Evolutionary conservation across 768 basidiomycete species (phyloP), one percentile per base, ranked within the genome.

Genomic region (Tulasnella sp.): DNA sequence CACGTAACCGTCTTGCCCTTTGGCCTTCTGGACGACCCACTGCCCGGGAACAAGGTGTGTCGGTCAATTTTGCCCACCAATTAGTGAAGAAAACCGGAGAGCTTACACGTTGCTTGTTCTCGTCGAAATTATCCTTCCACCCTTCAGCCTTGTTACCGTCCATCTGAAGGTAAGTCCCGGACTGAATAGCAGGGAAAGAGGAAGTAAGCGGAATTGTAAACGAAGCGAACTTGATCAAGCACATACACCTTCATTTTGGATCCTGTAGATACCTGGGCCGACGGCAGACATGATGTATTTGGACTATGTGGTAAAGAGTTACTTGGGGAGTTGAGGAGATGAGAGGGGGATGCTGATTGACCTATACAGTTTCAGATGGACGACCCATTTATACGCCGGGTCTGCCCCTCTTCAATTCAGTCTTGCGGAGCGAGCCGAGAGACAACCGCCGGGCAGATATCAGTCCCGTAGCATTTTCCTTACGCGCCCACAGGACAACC

Each of bases 161-260:
- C 62, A 68, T 68, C 62, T 68, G 62, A 34, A 68, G 62, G 62
- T 68, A 68, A 16, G 62, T 68, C 62, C 34, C 34, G 62, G 62
- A 68, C 62, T 68, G 48, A 52, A 34, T 68, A 68, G 18, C 21
- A 31, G 2, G 34, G n/a, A 68, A 31, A 27, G n/a, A 68, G 62
- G 9, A 5, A 27, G 62, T 68, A 8, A 31, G 27, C n/a, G 27
- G 4, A 24, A 27, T 27, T 12, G n/a, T 34, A n/a, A n/a, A 68
- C 9, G 31, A 34, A 58, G 27, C 19, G 48, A 3, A 10, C 3
- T 31, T 6, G 12, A 10, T 31, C 31, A 14, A n/a, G 34, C 62
- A 68, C 62, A n/a, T 68, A 68, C 62, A 68, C 31, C 24, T 7
- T 68, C 62, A 68, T 68, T 68, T 68, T 68, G 31, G 34, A 68